A percentile compares a stretch with the other conserved stretches of the same genome.
Conservation (phyloP, 306 rosid species). For the Fagus sylvatica region DNA sequence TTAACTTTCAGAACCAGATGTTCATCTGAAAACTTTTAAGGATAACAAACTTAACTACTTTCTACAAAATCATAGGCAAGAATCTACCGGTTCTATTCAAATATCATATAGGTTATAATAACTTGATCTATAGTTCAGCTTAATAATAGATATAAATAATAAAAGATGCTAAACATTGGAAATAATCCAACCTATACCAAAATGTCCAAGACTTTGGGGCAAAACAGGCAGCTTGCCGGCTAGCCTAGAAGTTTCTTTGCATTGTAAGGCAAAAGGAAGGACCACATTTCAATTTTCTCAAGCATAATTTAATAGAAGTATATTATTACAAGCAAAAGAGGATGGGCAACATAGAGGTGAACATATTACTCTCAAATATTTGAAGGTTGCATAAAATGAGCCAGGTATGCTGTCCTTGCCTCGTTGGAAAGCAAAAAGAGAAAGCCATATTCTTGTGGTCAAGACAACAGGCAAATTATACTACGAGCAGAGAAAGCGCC, state of each 20-base stretch:
- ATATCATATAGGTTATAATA: background rate
- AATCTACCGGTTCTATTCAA: background rate
- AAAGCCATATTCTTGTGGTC: background rate
- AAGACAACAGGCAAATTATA: background rate
- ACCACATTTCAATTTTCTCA: background rate
- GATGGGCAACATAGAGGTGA: background rate
- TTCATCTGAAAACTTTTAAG: background rate
- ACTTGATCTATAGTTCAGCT: background rate
- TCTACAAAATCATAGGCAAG: background rate
- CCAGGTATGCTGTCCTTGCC: background rate
- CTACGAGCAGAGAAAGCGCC: background rate
- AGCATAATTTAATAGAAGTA: background rate
- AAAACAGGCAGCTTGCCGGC: background rate
- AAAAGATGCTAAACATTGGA: background rate
- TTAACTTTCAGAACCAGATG: background rate
- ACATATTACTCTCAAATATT: background rate
- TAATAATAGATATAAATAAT: background rate
- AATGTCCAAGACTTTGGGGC: background rate
- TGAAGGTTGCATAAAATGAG: background rate
- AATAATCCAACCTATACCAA: background rate
- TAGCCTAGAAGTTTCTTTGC: background rate
- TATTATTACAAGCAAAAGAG: background rate
- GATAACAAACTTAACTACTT: background rate
- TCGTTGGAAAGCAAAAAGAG: background rate
- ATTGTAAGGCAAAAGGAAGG: background rate